phyloP scores from a whole-genome alignment of 257 asterid genomes.

The Lavandula angustifolia region DNA sequence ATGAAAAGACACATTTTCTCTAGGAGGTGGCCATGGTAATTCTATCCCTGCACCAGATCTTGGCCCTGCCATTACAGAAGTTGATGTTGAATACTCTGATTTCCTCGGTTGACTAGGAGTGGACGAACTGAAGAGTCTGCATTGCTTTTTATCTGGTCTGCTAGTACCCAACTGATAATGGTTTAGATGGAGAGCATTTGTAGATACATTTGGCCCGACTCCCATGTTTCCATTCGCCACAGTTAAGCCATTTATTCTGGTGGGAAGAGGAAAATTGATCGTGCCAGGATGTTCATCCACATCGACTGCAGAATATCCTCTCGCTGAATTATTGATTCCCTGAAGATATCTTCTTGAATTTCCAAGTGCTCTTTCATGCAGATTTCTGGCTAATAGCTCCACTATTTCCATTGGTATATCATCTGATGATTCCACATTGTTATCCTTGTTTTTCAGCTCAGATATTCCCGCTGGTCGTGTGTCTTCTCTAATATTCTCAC shows the following conservation, averaged over 20 bases:
- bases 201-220: constrained; percentile 21
- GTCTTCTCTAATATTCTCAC: constrained; percentile 35
- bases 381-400: constrained; percentile 69
- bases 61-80: constrained; percentile 38
- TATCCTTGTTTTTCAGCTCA: constrained; percentile 36
- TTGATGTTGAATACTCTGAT: constrained; percentile 38
- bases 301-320: constrained; percentile 35
- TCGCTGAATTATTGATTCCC: constrained; percentile 27
- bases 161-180: constrained; percentile 30
- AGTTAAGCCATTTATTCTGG: constrained; percentile 32
- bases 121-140: constrained; percentile 39
- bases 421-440: constrained; percentile 47
- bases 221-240: constrained; percentile 31
- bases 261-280: constrained; percentile 33
- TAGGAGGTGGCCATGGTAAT: constrained; percentile 38
- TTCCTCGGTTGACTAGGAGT: constrained; percentile 44
- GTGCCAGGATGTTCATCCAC: constrained; percentile 32
- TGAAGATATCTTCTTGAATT: constrained; percentile 33
- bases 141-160: constrained; percentile 34
- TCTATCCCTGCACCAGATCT: constrained; percentile 33
- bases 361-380: constrained; percentile 60
- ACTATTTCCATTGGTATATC: constrained; percentile 90
- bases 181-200: constrained; percentile 31
- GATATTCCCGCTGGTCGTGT: constrained; percentile 26
- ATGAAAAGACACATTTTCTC: constrained; percentile 37